A percentile compares a stretch with the other conserved stretches of the same genome.
phyloP scores from a whole-genome alignment of 257 asterid species.

The Thymus quinquecostatus region DNA sequence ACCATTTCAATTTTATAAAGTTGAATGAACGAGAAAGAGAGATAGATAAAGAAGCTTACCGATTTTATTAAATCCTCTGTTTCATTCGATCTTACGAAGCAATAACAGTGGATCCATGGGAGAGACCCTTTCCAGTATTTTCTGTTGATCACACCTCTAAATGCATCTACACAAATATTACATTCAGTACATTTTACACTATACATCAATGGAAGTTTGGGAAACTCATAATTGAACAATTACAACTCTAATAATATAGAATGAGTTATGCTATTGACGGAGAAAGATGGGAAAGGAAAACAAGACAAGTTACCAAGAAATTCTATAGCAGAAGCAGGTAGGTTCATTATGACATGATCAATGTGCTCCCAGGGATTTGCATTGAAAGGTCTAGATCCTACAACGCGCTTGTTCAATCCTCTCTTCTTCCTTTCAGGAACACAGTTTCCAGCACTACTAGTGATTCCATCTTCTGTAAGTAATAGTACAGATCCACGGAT shows the following conservation, averaged over 20 bases:
- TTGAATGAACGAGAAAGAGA: not conserved
- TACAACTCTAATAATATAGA: too few species aligned
- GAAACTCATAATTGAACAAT: too few species aligned
- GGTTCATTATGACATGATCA: constrained; percentile 93
- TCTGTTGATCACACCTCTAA: constrained; percentile 58
- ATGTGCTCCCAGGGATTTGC: constrained; percentile 87
- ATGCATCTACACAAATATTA: constrained; percentile 60
- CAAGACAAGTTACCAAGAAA: constrained; percentile 69
- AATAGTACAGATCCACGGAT: constrained; percentile 31
- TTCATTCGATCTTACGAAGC: constrained; percentile 82
- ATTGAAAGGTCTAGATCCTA: constrained; percentile 47
- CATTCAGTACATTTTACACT: not conserved
- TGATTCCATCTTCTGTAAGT: constrained; percentile 51
- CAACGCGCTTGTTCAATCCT: constrained; percentile 53
- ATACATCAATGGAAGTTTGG: not conserved
- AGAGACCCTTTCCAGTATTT: constrained; percentile 80
- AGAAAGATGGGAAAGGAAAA: constrained; percentile 9
- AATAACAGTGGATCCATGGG: constrained; percentile 93
- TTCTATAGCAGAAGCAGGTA: constrained; percentile 89
- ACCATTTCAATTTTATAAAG: constrained; percentile 16
- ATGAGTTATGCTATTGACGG: not conserved
- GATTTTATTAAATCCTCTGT: constrained; percentile 57
- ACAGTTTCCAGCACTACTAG: constrained; percentile 31
- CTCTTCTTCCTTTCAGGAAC: constrained; percentile 54
- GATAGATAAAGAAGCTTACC: constrained; percentile 43